Evolutionary conservation across 2,329 filamentous ascomycete species (phyloP).

Genomic region (Aspergillus thermomutatus): DNA sequence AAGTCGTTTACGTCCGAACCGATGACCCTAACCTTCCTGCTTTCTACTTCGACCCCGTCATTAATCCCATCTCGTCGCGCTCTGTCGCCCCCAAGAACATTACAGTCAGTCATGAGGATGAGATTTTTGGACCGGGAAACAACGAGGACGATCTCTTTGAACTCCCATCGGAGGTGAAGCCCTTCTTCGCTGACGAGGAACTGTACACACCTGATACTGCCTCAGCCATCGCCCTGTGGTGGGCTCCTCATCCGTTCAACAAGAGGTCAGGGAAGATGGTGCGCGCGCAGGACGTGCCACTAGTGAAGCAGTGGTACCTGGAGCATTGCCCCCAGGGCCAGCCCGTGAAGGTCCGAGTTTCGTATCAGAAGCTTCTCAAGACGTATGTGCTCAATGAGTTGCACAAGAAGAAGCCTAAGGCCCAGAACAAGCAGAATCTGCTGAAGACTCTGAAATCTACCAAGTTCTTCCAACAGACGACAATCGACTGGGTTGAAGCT

Average conservation of each 20-base stretch:
- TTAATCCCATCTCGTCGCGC: constrained; percentile 95
- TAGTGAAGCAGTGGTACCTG: constrained; percentile 98
- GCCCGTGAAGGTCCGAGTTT: constrained; percentile 95
- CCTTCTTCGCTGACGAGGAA: constrained; percentile 86
- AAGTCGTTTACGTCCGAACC: constrained; percentile 83
- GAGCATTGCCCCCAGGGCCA: constrained; percentile 90
- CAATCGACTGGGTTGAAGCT: constrained; percentile 98
- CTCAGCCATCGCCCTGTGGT: constrained; percentile 91
- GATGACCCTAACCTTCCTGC: constrained; percentile 88
- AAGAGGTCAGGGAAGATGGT: constrained; percentile 94
- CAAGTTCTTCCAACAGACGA: constrained; percentile 99
- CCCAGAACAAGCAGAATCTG: constrained; percentile 90
- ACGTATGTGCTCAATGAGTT: constrained; percentile 94
- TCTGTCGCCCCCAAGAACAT: constrained; percentile 93
- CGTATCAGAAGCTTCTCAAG: constrained; percentile 96
- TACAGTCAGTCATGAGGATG: constrained; percentile 87
- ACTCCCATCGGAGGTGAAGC: constrained; percentile 73
- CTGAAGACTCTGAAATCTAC: constrained; percentile 88
- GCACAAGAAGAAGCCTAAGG: constrained; percentile 93
- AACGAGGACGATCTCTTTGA: constrained; percentile 84
- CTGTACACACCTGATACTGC: constrained; percentile 86
- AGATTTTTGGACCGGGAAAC: constrained; percentile 80
- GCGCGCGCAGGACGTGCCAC: constrained; percentile 89
- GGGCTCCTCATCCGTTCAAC: constrained; percentile 96
- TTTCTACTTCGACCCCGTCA: constrained; percentile 96